Conservation (phyloP, 2,329 filamentous ascomycete genomes). For the Colletotrichum gigasporum region DNA sequence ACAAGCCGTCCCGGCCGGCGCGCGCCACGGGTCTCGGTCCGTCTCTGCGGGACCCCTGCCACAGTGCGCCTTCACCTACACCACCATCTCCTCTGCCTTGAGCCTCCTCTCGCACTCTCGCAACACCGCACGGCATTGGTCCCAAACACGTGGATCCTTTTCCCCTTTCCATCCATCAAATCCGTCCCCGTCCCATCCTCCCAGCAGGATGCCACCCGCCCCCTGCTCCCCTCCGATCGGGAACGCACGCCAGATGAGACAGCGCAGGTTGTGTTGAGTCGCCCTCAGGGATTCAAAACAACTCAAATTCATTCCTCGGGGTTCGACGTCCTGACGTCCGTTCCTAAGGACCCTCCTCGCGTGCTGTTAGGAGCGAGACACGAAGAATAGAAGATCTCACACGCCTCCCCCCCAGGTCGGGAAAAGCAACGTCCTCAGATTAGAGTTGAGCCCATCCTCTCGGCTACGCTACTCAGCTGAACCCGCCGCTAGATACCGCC, state of each 20-base stretch:
- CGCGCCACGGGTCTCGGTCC: constrained; percentile 11
- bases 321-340: neutral
- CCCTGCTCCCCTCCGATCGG: constrained; percentile 16
- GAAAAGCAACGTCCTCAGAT: constrained; percentile 22
- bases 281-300: constrained; percentile 27
- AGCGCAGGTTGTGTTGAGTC: constrained; percentile 21
- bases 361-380: neutral
- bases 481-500: neutral
- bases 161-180: neutral
- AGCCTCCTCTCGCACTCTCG: neutral
- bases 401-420: neutral
- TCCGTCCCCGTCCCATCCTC: no score
- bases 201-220: no score
- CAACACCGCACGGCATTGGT: neutral
- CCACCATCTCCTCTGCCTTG: constrained; percentile 13
- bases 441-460: constrained; percentile 17
- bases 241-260: constrained; percentile 28
- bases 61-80: constrained; percentile 11
- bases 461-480: constrained; percentile 9
- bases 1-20: constrained; percentile 21
- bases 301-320: constrained; percentile 28
- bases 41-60: constrained; percentile 16
- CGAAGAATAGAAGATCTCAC: neutral
- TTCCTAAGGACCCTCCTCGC: neutral
- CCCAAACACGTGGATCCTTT: constrained; percentile 24